Conservation (phyloP, 192 early-diverging fungal genomes). For the Entomortierella parvispora region DNA sequence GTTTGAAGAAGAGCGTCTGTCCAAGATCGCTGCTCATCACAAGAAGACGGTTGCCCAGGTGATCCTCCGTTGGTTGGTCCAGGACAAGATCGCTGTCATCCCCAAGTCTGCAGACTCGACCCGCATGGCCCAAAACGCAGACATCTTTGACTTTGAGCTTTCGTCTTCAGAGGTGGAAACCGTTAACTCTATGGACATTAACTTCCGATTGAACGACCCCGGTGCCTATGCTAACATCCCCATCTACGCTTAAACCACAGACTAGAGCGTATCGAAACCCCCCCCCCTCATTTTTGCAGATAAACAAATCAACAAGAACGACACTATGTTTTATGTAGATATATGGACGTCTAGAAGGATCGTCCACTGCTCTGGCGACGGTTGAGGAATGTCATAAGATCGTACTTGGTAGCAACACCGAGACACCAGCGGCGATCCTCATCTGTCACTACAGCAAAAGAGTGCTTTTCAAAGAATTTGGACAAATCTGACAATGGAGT, state of each 20-base stretch:
- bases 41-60: slow-evolving; percentile 69
- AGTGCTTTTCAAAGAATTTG: slow-evolving; percentile 84
- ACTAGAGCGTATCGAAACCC: not conserved
- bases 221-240: slow-evolving; percentile 55
- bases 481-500: slow-evolving; percentile 83
- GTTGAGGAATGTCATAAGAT: slow-evolving; percentile 76
- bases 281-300: not conserved
- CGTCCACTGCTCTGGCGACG: slow-evolving; percentile 58
- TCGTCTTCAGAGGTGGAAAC: slow-evolving; percentile 58
- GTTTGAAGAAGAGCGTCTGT: slow-evolving; percentile 60
- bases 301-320: not conserved
- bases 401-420: slow-evolving; percentile 82
- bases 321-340: not conserved
- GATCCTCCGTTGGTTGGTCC: slow-evolving; percentile 70
- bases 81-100: slow-evolving; percentile 72
- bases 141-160: slow-evolving; percentile 59
- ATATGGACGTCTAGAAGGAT: slow-evolving; percentile 11
- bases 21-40: slow-evolving; percentile 62
- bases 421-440: slow-evolving; percentile 80
- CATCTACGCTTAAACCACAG: slow-evolving; percentile 55
- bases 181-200: slow-evolving; percentile 55
- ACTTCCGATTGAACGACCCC: slow-evolving; percentile 61
- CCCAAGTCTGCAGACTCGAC: slow-evolving; percentile 69
- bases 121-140: slow-evolving; percentile 66
- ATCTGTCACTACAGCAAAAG: slow-evolving; percentile 87